Conservation (phyloP, 441 rosid species). For the Flueggea neowawraea region DNA sequence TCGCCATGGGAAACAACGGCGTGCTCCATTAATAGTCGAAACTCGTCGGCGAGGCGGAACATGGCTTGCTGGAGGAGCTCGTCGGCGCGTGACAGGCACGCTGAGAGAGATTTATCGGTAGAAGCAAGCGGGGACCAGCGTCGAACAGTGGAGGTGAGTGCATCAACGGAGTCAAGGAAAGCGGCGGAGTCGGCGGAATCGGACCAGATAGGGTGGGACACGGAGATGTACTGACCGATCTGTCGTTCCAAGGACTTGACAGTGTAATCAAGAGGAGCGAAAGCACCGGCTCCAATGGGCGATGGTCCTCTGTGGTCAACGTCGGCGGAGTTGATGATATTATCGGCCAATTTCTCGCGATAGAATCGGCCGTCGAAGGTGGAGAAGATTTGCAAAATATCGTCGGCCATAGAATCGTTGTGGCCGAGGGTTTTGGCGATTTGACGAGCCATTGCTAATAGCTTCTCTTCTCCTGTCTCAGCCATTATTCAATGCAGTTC, state of each 20-base stretch:
- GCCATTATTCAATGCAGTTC: constrained; percentile 27
- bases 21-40: constrained; percentile 69
- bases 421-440: constrained; percentile 88
- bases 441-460: constrained; percentile 87
- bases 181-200: constrained; percentile 76
- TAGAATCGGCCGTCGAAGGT: constrained; percentile 87
- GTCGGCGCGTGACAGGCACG: constrained; percentile 67
- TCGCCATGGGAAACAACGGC: constrained; percentile 53
- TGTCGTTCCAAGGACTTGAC: constrained; percentile 58
- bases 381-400: constrained; percentile 88
- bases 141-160: constrained; percentile 42
- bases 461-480: constrained; percentile 90
- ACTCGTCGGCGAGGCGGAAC: constrained; percentile 84
- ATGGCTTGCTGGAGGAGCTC: constrained; percentile 82
- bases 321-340: constrained; percentile 25
- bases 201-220: constrained; percentile 83
- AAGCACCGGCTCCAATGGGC: constrained; percentile 16
- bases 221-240: constrained; percentile 68
- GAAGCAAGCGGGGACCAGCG: constrained; percentile 56
- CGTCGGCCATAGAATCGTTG: constrained; percentile 79
- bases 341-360: constrained; percentile 69
- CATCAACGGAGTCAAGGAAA: constrained; percentile 78
- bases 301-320: background rate
- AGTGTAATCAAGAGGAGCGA: constrained; percentile 46
- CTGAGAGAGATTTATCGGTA: constrained; percentile 38